phyloP scores from a whole-genome alignment of 169 alveolate species.

The Sarcocystis neurona region DNA sequence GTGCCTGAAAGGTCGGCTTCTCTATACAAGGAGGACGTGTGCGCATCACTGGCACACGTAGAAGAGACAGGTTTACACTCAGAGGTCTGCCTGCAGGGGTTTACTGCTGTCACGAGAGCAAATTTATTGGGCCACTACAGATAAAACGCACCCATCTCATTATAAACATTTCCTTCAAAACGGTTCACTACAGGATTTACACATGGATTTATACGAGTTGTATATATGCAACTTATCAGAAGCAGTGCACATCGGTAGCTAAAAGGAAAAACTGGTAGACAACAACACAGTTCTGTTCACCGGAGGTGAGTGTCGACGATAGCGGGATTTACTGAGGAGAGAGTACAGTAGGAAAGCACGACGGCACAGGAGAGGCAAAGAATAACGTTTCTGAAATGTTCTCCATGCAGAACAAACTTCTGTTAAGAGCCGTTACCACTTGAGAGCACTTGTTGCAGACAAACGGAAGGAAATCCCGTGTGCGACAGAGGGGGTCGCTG shows the following conservation, averaged over 20 bases:
- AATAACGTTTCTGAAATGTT: not conserved
- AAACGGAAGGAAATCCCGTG: conserved; percentile 59
- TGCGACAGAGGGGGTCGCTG: conserved; percentile 57
- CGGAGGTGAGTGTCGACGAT: not conserved
- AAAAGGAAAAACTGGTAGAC: not conserved
- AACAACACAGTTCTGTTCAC: not conserved
- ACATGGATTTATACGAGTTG: too few relatives aligned
- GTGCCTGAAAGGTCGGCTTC: too few relatives aligned
- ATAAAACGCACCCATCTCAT: too few relatives aligned
- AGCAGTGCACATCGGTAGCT: not conserved
- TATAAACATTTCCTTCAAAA: too few relatives aligned
- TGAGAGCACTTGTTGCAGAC: conserved; percentile 48
- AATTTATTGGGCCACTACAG: too few relatives aligned
- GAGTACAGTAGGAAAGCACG: not conserved
- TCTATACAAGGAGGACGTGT: too few relatives aligned
- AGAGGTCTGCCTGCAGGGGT: too few relatives aligned
- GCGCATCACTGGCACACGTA: too few relatives aligned
- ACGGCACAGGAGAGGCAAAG: not conserved
- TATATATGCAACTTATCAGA: too few relatives aligned
- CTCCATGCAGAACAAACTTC: not conserved
- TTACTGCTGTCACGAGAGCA: too few relatives aligned
- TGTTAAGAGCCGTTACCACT: conserved; percentile 26
- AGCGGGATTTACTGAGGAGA: not conserved
- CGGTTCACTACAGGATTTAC: too few relatives aligned
- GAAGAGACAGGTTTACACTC: too few relatives aligned